These are phyloP conservation scores for Lagenidium giganteum DNA, from an alignment of 352 stramenopile genomes.

Conservation along the genomic window DNA sequence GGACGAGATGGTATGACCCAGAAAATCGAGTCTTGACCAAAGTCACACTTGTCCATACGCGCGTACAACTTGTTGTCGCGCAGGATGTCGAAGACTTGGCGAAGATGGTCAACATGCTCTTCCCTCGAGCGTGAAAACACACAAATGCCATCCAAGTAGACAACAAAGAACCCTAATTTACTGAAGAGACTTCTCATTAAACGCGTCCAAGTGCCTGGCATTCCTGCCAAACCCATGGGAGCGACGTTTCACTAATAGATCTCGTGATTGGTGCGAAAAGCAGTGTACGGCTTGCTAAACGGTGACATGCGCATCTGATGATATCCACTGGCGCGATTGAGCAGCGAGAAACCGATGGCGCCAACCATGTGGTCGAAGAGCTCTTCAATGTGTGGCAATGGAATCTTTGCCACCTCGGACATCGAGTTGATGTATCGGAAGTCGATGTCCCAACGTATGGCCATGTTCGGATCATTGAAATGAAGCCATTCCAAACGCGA, in stretches of 20 bases:
- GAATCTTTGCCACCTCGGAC: conserved; percentile 11
- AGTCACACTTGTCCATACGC: conserved; percentile 1
- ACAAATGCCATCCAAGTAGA: conserved; percentile 6
- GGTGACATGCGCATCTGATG: conserved; percentile 7
- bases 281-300: neutral
- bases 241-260: conserved; percentile 4
- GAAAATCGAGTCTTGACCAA: conserved; percentile 4
- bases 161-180: conserved; percentile 3
- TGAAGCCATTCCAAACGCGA: conserved; percentile 11
- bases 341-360: too few species aligned
- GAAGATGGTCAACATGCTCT: conserved; percentile 2
- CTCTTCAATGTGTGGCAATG: conserved; percentile 17
- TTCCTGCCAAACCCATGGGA: conserved; percentile 2
- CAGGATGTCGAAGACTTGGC: conserved; percentile 1
- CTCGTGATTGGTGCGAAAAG: conserved; percentile 3
- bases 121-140: neutral
- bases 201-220: conserved; percentile 5
- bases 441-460: too few species aligned
- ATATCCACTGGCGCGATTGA: conserved; percentile 11
- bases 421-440: too few species aligned
- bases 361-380: too few species aligned
- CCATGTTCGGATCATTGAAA: too few species aligned
- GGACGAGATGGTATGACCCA: conserved; percentile 9
- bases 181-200: conserved; percentile 5
- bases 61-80: conserved; percentile 11